phyloP scores from a whole-genome alignment of 352 stramenopile species.

The Phytophthora ramorum region DNA sequence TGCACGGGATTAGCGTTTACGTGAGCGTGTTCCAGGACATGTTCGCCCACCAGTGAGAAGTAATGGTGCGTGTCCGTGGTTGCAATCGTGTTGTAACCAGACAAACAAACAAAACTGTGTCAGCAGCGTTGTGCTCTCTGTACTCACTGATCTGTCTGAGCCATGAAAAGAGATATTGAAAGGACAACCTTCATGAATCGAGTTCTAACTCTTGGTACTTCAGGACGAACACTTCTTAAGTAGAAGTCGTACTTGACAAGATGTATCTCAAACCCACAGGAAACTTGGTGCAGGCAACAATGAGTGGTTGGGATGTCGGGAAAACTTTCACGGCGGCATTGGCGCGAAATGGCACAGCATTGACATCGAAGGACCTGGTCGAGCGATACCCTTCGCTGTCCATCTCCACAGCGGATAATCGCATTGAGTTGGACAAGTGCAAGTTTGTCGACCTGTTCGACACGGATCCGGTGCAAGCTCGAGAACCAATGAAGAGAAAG shows the following conservation, averaged over 20 bases:
- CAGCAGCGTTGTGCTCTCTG: too few species aligned
- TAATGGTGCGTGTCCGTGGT: not conserved
- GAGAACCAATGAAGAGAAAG: not conserved
- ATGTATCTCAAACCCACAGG: not conserved
- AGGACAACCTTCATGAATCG: too few species aligned
- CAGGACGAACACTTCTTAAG: too few species aligned
- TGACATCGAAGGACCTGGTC: not conserved
- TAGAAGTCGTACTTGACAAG: too few species aligned
- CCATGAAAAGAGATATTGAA: too few species aligned
- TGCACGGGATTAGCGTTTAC: slow-evolving; percentile 94
- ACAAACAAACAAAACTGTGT: too few species aligned
- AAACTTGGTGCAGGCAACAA: not conserved
- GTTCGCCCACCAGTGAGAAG: slow-evolving; percentile 40
- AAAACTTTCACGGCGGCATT: not conserved
- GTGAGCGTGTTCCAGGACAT: slow-evolving; percentile 59
- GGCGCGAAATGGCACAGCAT: not conserved
- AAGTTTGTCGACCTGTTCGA: slow-evolving; percentile 29
- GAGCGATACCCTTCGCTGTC: not conserved
- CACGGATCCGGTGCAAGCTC: slow-evolving; percentile 13
- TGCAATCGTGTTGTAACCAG: too few species aligned
- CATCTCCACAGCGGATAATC: not conserved
- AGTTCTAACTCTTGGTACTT: too few species aligned
- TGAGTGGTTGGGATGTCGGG: not conserved
- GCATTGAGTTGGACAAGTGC: slow-evolving; percentile 13
- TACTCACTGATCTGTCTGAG: too few species aligned